phyloP scores from a whole-genome alignment of 2,329 filamentous ascomycete species.

The Epichloe amarillans region DNA sequence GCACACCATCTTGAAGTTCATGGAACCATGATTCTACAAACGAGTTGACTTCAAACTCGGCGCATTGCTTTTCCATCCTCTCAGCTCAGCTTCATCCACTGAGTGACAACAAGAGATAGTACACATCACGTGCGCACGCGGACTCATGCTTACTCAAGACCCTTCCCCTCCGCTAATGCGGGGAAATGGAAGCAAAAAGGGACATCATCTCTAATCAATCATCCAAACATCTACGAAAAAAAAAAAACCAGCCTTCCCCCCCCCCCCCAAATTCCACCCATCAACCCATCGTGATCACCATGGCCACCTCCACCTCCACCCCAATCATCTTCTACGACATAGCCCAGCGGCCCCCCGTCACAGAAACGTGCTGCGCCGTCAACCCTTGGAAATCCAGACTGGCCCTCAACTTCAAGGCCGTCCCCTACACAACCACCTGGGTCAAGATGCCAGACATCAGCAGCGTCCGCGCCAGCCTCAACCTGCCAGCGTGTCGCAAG shows the following conservation, averaged over 20 bases:
- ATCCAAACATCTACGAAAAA: neutral
- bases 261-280: too few species aligned
- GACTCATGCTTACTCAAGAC: too few species aligned
- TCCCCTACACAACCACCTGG: constrained; percentile 29
- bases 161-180: too few species aligned
- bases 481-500: constrained; percentile 36
- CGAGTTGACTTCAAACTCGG: too few species aligned
- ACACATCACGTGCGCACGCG: too few species aligned
- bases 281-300: neutral
- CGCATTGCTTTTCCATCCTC: too few species aligned
- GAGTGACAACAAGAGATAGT: too few species aligned
- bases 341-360: constrained; percentile 18
- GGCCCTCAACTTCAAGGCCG: constrained; percentile 29
- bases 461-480: constrained; percentile 31
- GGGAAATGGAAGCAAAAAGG: too few species aligned
- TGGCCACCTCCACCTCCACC: neutral
- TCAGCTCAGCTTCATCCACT: too few species aligned
- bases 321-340: constrained; percentile 29
- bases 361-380: constrained; percentile 10
- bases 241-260: too few species aligned
- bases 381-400: constrained; percentile 23
- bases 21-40: too few species aligned
- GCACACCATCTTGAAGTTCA: too few species aligned
- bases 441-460: constrained; percentile 38
- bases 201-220: neutral